Conservation (phyloP, 768 basidiomycete species). For the Tricholoma sp. region DNA sequence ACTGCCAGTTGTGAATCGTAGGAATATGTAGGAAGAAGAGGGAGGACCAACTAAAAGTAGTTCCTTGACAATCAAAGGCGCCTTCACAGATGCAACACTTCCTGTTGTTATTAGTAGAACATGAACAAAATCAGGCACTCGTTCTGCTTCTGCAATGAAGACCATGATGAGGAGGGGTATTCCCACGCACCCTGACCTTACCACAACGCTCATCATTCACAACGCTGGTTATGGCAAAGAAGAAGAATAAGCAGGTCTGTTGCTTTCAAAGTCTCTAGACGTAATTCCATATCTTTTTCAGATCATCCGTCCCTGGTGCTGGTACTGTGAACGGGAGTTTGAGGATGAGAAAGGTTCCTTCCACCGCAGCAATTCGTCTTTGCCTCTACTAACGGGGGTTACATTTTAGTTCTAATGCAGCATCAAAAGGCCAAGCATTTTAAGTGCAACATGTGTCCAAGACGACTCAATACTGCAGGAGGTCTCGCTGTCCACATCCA, state of each 20-base stretch:
- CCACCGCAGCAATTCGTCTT: neutral
- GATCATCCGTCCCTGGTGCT: constrained; percentile 93
- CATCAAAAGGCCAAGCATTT: constrained; percentile 99
- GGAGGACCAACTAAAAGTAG: constrained; percentile 47
- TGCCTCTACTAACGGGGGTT: constrained; percentile 1
- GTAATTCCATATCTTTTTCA: constrained; percentile 21
- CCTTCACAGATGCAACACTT: constrained; percentile 94
- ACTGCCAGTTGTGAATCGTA: constrained; percentile 37
- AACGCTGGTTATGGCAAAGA: constrained; percentile 42
- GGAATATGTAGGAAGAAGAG: neutral
- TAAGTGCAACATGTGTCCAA: constrained; percentile 94
- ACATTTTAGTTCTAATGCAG: constrained; percentile 84
- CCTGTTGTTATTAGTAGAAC: constrained; percentile 86
- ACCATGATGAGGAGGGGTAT: constrained; percentile 3
- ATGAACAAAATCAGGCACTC: constrained; percentile 44
- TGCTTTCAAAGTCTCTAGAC: neutral
- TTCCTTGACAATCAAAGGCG: constrained; percentile 80
- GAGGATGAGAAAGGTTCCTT: constrained; percentile 94
- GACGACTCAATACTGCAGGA: constrained; percentile 94
- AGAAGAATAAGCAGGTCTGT: constrained; percentile 54
- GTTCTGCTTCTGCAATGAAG: constrained; percentile 39
- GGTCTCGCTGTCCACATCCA: constrained; percentile 97
- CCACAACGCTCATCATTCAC: neutral
- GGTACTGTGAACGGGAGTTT: constrained; percentile 99
- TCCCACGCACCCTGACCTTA: neutral